Evolutionary conservation across 768 basidiomycete genomes (phyloP), one percentile per base, ranked within the genome.

Genomic region (Royoungia palumana): DNA sequence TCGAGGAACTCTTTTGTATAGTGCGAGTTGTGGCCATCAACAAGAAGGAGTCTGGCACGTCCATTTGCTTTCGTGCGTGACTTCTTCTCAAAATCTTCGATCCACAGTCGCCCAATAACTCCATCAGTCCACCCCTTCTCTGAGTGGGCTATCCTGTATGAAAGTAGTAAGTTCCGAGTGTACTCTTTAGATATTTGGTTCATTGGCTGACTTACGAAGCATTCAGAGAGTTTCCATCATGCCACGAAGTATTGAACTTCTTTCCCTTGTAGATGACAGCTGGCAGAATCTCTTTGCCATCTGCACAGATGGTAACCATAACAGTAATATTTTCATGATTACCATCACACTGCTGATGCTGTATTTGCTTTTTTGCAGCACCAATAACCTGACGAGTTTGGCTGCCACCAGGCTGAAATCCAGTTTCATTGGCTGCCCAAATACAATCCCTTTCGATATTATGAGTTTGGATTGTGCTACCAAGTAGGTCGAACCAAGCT

Each of bases 11-110:
- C 58, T 3, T 46, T 37, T 3, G 66, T 70, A 47, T 67, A 72
- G 46, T 79, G 76, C 0, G 71, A 77, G 46, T 61, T 69, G 44
- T 80, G 77, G 2, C 78, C 72, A 62, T 79, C 73, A 7, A 79
- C 64, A n/a, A 73, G 51, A 13, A 80, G 72, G 3, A 75, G 50
- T 0, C 62, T 49, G 8, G 47, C 43, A 11, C 53, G 35, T 5
- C 69, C 67, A 14, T 42, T 47, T 6, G 67, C 68, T 49, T 76
- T 74, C 21, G 48, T n/a, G 3, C 62, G 1, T 27, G 68, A 75
- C 5, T 63, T 37, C 3, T 49, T 38, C 8, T 74, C 65, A 35
- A 74, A 72, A 6, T 65, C 50, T 46, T 68, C 45, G 11, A 72
- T 63, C 48, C 55, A 71, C 2, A 56, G 41, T 1, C 45, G 35